phyloP scores from a whole-genome alignment of 176 grass and related monocot genomes.

The Calamus simplicifolius region DNA sequence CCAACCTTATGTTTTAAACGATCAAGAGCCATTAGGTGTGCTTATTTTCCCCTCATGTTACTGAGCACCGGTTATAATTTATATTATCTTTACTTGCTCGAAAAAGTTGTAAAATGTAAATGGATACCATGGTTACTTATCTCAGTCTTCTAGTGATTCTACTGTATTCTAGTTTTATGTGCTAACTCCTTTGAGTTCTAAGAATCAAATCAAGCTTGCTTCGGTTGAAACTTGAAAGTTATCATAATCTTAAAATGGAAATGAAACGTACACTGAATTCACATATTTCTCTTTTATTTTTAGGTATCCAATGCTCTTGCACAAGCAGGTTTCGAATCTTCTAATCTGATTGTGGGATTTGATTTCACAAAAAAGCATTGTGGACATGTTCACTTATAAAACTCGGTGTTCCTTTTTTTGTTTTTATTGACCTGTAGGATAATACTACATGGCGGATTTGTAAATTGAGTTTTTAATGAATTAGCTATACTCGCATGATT shows the following conservation, averaged over 20 bases:
- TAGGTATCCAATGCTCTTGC: conserved; percentile 84
- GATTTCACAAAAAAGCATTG: conserved; percentile 92
- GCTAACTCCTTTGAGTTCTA: no score
- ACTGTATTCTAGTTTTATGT: no score
- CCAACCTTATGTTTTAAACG: no score
- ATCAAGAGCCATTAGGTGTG: no score
- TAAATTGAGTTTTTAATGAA: neutral
- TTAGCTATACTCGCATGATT: neutral
- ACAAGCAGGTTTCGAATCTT: conserved; percentile 86
- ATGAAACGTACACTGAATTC: neutral
- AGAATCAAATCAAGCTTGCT: conserved; percentile 1
- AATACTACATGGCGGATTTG: no score
- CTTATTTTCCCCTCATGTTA: no score
- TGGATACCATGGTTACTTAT: no score
- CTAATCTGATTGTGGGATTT: conserved; percentile 88
- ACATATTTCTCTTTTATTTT: conserved; percentile 15
- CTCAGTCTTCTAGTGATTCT: no score
- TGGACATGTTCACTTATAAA: conserved; percentile 65
- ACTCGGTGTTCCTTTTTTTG: conserved; percentile 14
- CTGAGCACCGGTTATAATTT: no score
- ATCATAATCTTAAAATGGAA: no score
- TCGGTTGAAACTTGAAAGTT: neutral
- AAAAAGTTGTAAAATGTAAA: no score
- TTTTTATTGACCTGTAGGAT: conserved; percentile 1
- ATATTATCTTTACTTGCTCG: no score